A percentile compares a stretch with the other conserved stretches of the same genome.
Conservation (phyloP, 2,329 filamentous ascomycete genomes). For the Calonectria pseudoturangicola region DNA sequence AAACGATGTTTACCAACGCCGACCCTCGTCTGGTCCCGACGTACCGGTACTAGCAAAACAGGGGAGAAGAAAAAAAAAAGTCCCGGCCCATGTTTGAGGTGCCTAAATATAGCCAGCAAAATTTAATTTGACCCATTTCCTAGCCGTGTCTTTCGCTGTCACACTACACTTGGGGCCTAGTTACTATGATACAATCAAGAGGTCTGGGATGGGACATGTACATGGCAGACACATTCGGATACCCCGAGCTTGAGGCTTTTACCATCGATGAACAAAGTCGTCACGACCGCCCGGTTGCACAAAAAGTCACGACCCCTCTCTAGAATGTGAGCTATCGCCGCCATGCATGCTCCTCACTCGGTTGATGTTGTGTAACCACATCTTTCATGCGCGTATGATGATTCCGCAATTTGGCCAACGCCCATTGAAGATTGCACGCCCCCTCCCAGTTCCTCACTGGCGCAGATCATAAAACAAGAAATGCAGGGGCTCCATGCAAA, state of each 20-base stretch:
- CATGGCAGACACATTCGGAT: not conserved
- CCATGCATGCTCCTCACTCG: not conserved
- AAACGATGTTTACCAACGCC: too few relatives aligned
- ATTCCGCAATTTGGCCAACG: not conserved
- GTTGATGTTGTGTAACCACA: slow-evolving; percentile 1
- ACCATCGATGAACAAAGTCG: not conserved
- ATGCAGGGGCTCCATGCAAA: slow-evolving; percentile 1
- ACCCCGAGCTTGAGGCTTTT: too few relatives aligned
- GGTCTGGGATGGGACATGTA: not conserved
- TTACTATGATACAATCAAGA: not conserved
- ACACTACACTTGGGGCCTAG: not conserved
- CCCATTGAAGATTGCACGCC: not conserved
- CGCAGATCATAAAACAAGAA: not conserved
- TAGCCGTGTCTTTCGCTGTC: not conserved
- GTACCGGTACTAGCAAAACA: not conserved
- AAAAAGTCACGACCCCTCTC: not conserved
- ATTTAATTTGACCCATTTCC: not conserved
- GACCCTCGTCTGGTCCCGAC: not conserved
- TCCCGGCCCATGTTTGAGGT: not conserved
- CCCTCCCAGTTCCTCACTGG: too few relatives aligned
- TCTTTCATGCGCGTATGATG: not conserved
- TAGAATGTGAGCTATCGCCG: not conserved
- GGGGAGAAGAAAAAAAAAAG: too few relatives aligned
- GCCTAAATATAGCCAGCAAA: not conserved
- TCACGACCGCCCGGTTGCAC: not conserved